Evolutionary conservation across 2,329 filamentous ascomycete species (phyloP).

Genomic region (Scytalidium lignicola): DNA sequence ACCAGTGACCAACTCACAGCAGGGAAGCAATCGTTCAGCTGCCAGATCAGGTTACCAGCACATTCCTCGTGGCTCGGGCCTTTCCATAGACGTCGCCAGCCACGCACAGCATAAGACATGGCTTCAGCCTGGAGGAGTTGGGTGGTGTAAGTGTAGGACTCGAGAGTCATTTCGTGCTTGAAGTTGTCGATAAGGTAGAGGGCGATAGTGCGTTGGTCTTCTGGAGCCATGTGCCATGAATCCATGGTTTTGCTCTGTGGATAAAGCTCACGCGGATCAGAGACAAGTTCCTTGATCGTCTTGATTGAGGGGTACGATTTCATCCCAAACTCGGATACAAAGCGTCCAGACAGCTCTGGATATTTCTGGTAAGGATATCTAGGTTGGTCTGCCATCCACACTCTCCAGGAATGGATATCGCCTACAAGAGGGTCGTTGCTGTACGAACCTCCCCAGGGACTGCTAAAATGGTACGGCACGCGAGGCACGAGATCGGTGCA

Average conservation of each 20-base stretch:
- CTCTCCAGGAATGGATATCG: slow-evolving; percentile 45
- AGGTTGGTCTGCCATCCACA: slow-evolving; percentile 1
- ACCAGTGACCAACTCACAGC: slow-evolving; percentile 70
- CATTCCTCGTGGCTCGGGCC: slow-evolving; percentile 65
- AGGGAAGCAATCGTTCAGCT: slow-evolving; percentile 79
- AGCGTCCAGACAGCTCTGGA: slow-evolving; percentile 73
- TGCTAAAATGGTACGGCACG: slow-evolving; percentile 54
- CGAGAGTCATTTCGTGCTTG: slow-evolving; percentile 52
- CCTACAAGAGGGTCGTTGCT: slow-evolving; percentile 56
- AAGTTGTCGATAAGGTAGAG: slow-evolving; percentile 86
- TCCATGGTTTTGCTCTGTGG: slow-evolving; percentile 78
- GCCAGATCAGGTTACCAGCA: slow-evolving; percentile 71
- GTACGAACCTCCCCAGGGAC: slow-evolving; percentile 68
- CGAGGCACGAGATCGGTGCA: slow-evolving; percentile 44
- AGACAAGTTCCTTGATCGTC: slow-evolving; percentile 61
- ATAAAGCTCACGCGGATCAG: slow-evolving; percentile 60
- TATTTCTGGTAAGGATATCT: slow-evolving; percentile 73
- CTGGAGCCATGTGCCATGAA: slow-evolving; percentile 89
- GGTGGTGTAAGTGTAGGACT: slow-evolving; percentile 63
- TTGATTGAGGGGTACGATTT: slow-evolving; percentile 37
- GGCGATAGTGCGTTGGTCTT: slow-evolving; percentile 76
- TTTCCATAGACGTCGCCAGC: slow-evolving; percentile 68
- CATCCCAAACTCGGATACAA: slow-evolving; percentile 92
- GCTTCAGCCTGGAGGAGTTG: slow-evolving; percentile 63
- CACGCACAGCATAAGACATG: slow-evolving; percentile 53